phyloP scores from a whole-genome alignment of 495 filamentous ascomycete species.

The Penicillium paxilli region DNA sequence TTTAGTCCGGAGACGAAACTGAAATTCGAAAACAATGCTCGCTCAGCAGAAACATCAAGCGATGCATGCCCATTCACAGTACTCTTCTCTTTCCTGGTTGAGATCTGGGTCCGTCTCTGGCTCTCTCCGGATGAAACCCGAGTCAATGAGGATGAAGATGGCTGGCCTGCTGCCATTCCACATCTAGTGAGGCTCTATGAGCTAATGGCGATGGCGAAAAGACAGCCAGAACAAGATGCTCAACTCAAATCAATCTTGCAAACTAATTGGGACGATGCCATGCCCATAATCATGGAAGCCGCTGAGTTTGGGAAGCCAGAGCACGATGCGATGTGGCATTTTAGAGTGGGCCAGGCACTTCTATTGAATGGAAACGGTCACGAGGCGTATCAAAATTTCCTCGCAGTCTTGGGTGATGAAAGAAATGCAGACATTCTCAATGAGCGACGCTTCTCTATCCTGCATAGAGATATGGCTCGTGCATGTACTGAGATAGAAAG shows the following conservation, averaged over 20 bases:
- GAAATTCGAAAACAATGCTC: neutral
- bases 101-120: neutral
- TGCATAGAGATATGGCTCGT: conserved; percentile 3
- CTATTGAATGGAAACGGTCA: neutral
- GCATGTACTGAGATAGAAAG: neutral
- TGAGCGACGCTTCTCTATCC: neutral
- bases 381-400: neutral
- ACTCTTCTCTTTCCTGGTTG: conserved; percentile 1
- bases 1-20: neutral
- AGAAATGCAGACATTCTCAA: neutral
- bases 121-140: neutral
- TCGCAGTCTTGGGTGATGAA: neutral
- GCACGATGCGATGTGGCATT: conserved; percentile 5
- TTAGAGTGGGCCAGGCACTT: conserved; percentile 3
- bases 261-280: neutral
- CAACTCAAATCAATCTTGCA: neutral
- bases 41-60: neutral
- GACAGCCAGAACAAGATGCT: neutral
- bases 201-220: neutral
- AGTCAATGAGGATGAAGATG: neutral
- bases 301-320: neutral
- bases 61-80: neutral
- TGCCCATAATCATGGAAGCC: neutral
- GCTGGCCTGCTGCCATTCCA: neutral
- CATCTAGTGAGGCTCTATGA: neutral